Evolutionary conservation across 495 filamentous ascomycete species (phyloP).

Genomic region (Bathelium albidoporum): DNA sequence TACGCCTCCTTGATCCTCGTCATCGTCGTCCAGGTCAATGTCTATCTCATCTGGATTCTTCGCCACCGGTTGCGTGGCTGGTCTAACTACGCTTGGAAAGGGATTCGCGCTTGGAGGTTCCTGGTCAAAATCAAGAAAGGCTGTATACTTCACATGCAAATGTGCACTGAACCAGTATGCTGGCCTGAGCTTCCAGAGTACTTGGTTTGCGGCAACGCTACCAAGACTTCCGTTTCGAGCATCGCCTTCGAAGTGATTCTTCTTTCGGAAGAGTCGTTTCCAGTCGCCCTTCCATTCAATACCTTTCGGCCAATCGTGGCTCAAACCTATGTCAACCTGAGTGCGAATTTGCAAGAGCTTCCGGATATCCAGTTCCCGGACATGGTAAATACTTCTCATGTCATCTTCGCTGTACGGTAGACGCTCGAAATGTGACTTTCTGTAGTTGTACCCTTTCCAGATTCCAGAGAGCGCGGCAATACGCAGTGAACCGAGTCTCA

Average conservation of each 20-base stretch:
- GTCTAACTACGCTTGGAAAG: neutral
- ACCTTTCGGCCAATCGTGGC: slow-evolving; percentile 86
- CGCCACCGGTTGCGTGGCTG: neutral
- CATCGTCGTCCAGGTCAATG: slow-evolving; percentile 39
- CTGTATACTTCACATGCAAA: slow-evolving; percentile 75
- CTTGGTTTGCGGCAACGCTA: slow-evolving; percentile 61
- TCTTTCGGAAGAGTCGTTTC: slow-evolving; percentile 51
- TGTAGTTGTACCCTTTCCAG: slow-evolving; percentile 80
- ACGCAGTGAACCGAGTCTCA: slow-evolving; percentile 70
- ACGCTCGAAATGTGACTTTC: slow-evolving; percentile 71
- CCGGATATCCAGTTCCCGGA: slow-evolving; percentile 79
- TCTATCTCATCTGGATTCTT: slow-evolving; percentile 29
- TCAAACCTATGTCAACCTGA: slow-evolving; percentile 80
- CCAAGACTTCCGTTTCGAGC: slow-evolving; percentile 63
- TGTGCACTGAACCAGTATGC: slow-evolving; percentile 91
- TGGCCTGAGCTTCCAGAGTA: slow-evolving; percentile 72
- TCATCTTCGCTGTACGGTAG: slow-evolving; percentile 70
- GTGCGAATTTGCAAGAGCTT: slow-evolving; percentile 77
- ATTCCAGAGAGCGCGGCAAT: slow-evolving; percentile 91
- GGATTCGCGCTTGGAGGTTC: no score
- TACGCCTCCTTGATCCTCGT: slow-evolving; percentile 29
- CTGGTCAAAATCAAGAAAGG: slow-evolving; percentile 44
- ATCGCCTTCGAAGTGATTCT: slow-evolving; percentile 63
- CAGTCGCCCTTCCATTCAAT: slow-evolving; percentile 67
- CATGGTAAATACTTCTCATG: slow-evolving; percentile 70